Evolutionary conservation across 805 yeast genomes (phyloP), one percentile per base, ranked within the genome.

Genomic region (Zygotorulaspora chibaensis): DNA sequence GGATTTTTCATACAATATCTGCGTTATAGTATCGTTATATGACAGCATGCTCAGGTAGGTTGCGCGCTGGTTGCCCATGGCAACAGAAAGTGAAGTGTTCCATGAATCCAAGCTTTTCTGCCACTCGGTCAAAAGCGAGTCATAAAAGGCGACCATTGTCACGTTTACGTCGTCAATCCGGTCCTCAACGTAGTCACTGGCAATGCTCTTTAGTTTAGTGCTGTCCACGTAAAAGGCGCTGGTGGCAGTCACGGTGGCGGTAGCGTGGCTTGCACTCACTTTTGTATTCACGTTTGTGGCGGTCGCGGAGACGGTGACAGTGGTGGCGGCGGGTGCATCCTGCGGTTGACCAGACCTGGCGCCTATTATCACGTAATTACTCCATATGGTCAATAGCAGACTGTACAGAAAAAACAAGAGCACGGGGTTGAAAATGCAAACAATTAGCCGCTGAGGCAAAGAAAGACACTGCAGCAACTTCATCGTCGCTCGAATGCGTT

Each of bases 321-420:
- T 31, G 15, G 17, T n/a, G 4, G 20, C 25, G 8, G 9, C 12
- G 11, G 15, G 28, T 15, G 20, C 12, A 6, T 43, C 8, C 16
- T 17, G 25, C 11, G 18, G 35, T 26, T 31, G 35, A 16, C n/a
- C 11, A 12, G 16, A 16, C 34, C 27, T 25, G n/a, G 18, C 23
- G 5, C 12, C 35, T 2, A 49, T 25, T 7, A 45, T 36, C 8
- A 37, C 26, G 40, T 44, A 41, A 15, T 46, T 31, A 12, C 45
- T 31, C 58, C 58, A 54, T 18, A 46, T 34, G 2, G 55, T 35
- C 13, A 52, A 25, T n/a, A 52, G 30, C 25, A 48, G 40, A 13
- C 26, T 28, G 9, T 42, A 25, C 16, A 47, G 40, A 23, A 52
- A 29, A 15, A 46, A 42, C 40, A 52, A 40, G n/a, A 47, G 15